phyloP scores from a whole-genome alignment of 2,329 filamentous ascomycete species.

The Colletotrichum chrysophilum region DNA sequence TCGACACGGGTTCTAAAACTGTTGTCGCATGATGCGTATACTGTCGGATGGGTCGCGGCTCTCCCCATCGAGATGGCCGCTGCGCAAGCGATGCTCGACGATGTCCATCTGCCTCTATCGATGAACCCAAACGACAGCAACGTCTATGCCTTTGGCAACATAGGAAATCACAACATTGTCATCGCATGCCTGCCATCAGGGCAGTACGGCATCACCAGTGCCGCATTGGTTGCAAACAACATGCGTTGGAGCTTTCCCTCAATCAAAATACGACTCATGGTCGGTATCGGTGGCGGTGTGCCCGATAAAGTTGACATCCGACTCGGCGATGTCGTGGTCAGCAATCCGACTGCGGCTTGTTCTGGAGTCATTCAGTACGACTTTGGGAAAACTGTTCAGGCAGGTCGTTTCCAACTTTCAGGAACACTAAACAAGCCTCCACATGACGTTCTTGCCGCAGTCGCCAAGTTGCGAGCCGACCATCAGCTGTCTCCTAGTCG shows the following conservation, averaged over 20 bases:
- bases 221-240: constrained; percentile 6
- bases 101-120: background rate
- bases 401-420: constrained; percentile 1
- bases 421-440: constrained; percentile 24
- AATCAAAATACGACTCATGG: constrained; percentile 22
- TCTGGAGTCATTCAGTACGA: constrained; percentile 31
- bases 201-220: background rate
- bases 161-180: background rate
- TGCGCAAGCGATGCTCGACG: constrained; percentile 23
- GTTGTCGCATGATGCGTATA: constrained; percentile 10
- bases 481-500: too few species aligned
- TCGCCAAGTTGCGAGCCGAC: background rate
- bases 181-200: constrained; percentile 7
- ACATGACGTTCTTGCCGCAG: background rate
- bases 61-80: constrained; percentile 22
- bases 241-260: constrained; percentile 19
- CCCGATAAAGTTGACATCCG: constrained; percentile 34
- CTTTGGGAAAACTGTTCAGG: constrained; percentile 26
- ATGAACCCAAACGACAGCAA: background rate
- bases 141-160: background rate
- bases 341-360: background rate
- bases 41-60: constrained; percentile 26
- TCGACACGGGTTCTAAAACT: background rate
- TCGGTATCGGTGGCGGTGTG: constrained; percentile 33
- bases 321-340: constrained; percentile 19